Evolutionary conservation across 2,329 filamentous ascomycete genomes (phyloP).

Genomic region (Fusarium buharicum): DNA sequence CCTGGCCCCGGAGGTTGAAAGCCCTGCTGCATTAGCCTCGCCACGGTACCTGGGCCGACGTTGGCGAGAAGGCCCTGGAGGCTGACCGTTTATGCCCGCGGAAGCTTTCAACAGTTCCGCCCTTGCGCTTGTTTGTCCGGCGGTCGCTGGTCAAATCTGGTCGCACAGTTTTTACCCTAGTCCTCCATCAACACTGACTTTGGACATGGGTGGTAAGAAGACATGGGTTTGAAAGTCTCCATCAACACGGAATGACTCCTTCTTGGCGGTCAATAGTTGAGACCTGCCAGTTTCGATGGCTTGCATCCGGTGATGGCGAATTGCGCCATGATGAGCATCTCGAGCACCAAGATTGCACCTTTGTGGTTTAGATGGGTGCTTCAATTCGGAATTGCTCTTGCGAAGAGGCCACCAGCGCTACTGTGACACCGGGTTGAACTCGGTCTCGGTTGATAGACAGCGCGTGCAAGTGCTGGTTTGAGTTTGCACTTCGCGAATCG

Average conservation of each 20-base stretch:
- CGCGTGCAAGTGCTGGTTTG: constrained; percentile 14
- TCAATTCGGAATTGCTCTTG: constrained; percentile 18
- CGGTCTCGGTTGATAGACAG: constrained; percentile 12
- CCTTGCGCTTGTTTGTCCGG: constrained; percentile 32
- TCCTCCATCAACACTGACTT: constrained; percentile 1
- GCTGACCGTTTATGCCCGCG: constrained; percentile 34
- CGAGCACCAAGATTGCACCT: constrained; percentile 16
- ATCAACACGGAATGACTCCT: constrained; percentile 2
- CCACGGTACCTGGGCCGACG: constrained; percentile 34
- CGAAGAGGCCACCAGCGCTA: constrained; percentile 13
- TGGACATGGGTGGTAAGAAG: constrained; percentile 5
- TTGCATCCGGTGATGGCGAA: constrained; percentile 22
- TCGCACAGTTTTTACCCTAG: constrained; percentile 7
- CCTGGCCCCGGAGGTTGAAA: constrained; percentile 35
- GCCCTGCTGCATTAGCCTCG: constrained; percentile 43
- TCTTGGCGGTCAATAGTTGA: constrained; percentile 16
- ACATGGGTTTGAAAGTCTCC: constrained; percentile 3
- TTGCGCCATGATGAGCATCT: constrained; percentile 15
- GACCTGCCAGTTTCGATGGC: constrained; percentile 33
- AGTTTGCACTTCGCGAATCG: constrained; percentile 29
- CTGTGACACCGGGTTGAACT: constrained; percentile 21
- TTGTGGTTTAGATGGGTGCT: constrained; percentile 20
- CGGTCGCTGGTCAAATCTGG: constrained; percentile 18
- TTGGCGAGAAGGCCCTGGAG: constrained; percentile 25
- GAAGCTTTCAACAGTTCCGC: constrained; percentile 40